Base-by-base conservation (phyloP, 805 yeast species). In the Candida glaebosa region DNA sequence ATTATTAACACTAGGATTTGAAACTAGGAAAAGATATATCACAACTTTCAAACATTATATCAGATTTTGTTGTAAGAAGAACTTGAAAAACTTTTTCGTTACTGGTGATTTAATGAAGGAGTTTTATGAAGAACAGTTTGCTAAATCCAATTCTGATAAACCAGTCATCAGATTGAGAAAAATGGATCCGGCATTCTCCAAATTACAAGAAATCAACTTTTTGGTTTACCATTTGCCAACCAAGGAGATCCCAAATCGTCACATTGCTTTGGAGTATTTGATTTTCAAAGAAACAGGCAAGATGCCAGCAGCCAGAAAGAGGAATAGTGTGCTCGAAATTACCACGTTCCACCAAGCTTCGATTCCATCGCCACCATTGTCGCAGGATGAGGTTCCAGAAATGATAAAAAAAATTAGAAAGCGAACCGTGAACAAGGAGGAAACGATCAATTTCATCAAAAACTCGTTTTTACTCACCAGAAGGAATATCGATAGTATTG, bases 181-280 rank as follows among this genome's bases (percentile, higher is more conserved):
- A 39, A 47, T 47, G 50, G 50, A 47, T 28, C 50, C 50, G 10
- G 50, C 50, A 5, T 47, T 47, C 34, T 41, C 46, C 16, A 47
- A 47, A 32, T 41, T 47, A 30, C 50, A 47, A 40, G 50, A 47
- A 39, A 47, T 47, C 22, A 47, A 47, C 36, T 47, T 41, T 24
- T 44, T 47, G 33, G 50, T 47, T 4, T 47, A 47, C 30, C 45
- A 41, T 31, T 44, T 47, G 28, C 39, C 40, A 10, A 44, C 30
- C 17, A 47, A 47, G 28, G 50, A 47, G 26, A 47, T 47, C n/a
- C 50, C 50, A 10, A 42, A 42, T 37, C 39, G 50, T 9, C 39
- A 44, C 24, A 17, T 47, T 6, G 50, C 50, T 16, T 41, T 47
- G 31, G 47, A 44, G 16, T 47, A 47, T 37, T 40, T 47, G 18